Percentiles rank a stretch among this genome's conserved stretches.
These are phyloP conservation scores for Microbotryum silenes-acaulis DNA, from an alignment of 1,284 basidiomycete genomes.

Conservation along the genomic window DNA sequence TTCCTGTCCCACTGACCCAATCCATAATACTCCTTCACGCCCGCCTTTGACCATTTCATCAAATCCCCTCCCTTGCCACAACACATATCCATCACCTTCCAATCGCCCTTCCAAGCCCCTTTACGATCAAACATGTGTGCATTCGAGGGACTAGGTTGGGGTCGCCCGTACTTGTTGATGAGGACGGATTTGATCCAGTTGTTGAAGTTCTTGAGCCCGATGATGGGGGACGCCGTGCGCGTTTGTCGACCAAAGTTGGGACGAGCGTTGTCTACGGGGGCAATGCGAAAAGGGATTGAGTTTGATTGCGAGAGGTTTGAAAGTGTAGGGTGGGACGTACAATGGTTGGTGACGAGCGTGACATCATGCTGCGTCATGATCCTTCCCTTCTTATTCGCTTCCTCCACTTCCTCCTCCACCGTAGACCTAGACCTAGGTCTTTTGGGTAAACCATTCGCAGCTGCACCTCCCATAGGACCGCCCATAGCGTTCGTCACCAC, in stretches of 20 bases:
- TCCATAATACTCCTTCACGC: conserved; percentile 68
- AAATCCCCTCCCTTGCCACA: conserved; percentile 98
- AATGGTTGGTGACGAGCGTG: conserved; percentile 23
- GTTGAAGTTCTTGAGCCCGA: conserved; percentile 94
- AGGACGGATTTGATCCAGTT: conserved; percentile 98
- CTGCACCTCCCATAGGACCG: too few relatives aligned
- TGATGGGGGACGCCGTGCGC: conserved; percentile 86
- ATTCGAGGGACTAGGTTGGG: conserved; percentile 2
- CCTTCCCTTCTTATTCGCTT: conserved; percentile 7
- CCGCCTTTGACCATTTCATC: conserved; percentile 89
- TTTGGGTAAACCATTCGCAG: conserved; percentile 2
- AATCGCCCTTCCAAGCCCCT: conserved; percentile 33
- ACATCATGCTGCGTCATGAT: conserved; percentile 4
- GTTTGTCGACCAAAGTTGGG: conserved; percentile 80
- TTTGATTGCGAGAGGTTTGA: too few relatives aligned
- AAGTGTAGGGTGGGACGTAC: conserved; percentile 7
- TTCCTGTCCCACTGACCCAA: conserved; percentile 54
- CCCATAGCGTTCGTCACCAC: not conserved
- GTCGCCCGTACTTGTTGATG: conserved; percentile 64
- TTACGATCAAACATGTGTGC: not conserved
- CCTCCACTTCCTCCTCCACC: not conserved
- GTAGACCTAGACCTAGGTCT: not conserved
- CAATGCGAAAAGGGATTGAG: not conserved
- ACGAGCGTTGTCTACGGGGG: conserved; percentile 60
- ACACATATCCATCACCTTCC: conserved; percentile 88